These are phyloP conservation scores for Alternaria brassicicola DNA, from an alignment of 2,329 filamentous ascomycete genomes.

Conservation along the genomic window DNA sequence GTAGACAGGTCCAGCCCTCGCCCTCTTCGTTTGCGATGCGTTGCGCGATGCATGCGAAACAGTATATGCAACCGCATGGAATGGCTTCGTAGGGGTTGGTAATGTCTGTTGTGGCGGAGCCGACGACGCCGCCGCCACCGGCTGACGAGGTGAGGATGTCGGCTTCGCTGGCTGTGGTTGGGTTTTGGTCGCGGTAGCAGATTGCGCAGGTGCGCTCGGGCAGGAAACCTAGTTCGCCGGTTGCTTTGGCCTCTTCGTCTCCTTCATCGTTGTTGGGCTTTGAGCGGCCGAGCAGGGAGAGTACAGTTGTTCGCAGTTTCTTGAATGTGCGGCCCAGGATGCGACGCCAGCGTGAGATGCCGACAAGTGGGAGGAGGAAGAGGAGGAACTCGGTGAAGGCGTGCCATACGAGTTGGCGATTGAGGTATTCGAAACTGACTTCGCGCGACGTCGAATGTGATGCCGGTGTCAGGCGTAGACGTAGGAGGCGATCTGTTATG, in stretches of 20 bases:
- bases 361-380: slow-evolving; percentile 94
- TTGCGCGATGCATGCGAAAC: slow-evolving; percentile 92
- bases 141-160: slow-evolving; percentile 70
- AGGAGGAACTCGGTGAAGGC: slow-evolving; percentile 99
- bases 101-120: slow-evolving; percentile 88
- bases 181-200: slow-evolving; percentile 93
- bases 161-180: slow-evolving; percentile 67
- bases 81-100: slow-evolving; percentile 95
- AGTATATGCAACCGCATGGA: slow-evolving; percentile 91
- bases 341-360: slow-evolving; percentile 88
- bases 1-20: slow-evolving; percentile 88
- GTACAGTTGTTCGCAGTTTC: slow-evolving; percentile 66
- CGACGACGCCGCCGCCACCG: slow-evolving; percentile 77
- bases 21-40: slow-evolving; percentile 90
- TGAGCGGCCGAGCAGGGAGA: slow-evolving; percentile 56
- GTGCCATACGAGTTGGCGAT: slow-evolving; percentile 97
- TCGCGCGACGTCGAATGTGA: slow-evolving; percentile 84
- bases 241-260: slow-evolving; percentile 52
- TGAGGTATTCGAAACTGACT: slow-evolving; percentile 96
- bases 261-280: slow-evolving; percentile 55
- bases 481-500: slow-evolving; percentile 80
- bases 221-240: slow-evolving; percentile 81
- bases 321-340: slow-evolving; percentile 90
- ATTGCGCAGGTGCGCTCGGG: slow-evolving; percentile 96
- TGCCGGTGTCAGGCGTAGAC: slow-evolving; percentile 83